phyloP scores from a whole-genome alignment of 352 stramenopile genomes.

The Globisporangium solare region DNA sequence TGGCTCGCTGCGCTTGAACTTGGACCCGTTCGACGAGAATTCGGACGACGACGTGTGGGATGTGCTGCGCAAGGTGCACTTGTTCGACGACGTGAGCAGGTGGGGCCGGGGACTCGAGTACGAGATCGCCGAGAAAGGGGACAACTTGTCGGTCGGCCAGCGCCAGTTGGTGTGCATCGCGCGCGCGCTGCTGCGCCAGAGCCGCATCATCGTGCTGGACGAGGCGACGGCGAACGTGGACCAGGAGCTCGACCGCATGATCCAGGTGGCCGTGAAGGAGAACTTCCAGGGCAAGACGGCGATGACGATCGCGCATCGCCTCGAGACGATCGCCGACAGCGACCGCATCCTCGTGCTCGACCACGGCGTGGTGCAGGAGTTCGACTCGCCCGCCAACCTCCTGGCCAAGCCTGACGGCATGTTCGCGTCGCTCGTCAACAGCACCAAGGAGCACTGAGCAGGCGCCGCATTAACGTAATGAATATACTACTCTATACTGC shows the following conservation, averaged over 20 bases:
- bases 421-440: slow-evolving; percentile 11
- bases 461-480: too few relatives aligned
- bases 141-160: slow-evolving; percentile 93
- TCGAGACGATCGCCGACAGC: slow-evolving; percentile 95
- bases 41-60: slow-evolving; percentile 37
- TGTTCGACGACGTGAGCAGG: slow-evolving; percentile 13
- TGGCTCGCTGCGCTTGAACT: slow-evolving; percentile 82
- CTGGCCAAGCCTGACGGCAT: slow-evolving; percentile 24
- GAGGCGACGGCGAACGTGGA: slow-evolving; percentile 94
- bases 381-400: slow-evolving; percentile 56
- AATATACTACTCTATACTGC: too few relatives aligned
- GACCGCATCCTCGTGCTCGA: slow-evolving; percentile 91
- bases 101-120: slow-evolving; percentile 57
- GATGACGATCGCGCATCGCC: slow-evolving; percentile 92
- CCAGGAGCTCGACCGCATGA: slow-evolving; percentile 70
- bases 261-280: slow-evolving; percentile 53
- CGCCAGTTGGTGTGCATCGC: slow-evolving; percentile 94
- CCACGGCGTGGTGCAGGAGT: slow-evolving; percentile 68
- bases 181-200: slow-evolving; percentile 82
- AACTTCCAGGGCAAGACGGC: slow-evolving; percentile 77
- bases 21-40: slow-evolving; percentile 85
- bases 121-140: slow-evolving; percentile 81
- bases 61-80: slow-evolving; percentile 25
- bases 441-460: not conserved
- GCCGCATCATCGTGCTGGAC: slow-evolving; percentile 90